Evolutionary conservation across 768 basidiomycete species (phyloP), one percentile per base, ranked within the genome.

Genomic region (Phlegmacium glaucopus): DNA sequence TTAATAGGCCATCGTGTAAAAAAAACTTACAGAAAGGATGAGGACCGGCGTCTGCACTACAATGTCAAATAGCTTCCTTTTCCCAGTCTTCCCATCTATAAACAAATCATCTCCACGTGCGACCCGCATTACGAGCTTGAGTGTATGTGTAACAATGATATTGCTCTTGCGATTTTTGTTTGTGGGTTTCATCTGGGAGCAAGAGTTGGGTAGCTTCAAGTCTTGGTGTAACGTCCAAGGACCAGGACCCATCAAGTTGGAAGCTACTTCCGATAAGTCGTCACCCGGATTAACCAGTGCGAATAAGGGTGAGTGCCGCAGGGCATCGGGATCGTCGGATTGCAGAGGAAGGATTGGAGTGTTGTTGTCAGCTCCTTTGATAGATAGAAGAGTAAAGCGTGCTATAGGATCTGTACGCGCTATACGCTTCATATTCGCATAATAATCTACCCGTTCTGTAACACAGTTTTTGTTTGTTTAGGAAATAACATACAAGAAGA

Each of bases 31-130:
- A 13, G 94, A 94, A 44, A 96, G 79, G 41, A 97, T 82, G 46
- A 90, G 85, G 30, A 96, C 76, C 0, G 93, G 92, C 0, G 83
- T 83, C 61, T 92, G 86, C 49, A 94, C 79, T 25, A 88, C 80
- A 54, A 94, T 90, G 62, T 94, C 94, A 63, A 87, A 92, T 58
- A 90, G 64, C 68, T 90, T 95, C 53, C 81, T 76, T 65, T 78
- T 86, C 29, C 87, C 87, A 29, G 75, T 72, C 62, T 83, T 85
- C 6, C 74, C 53, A 61, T 90, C 87, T 2, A 83, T 44, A 12
- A 74, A 69, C 16, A 61, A 55, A 57, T 90, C 84, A 52, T 91
- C 90, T 4, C 87, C 90, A 17, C 86, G 76, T 66, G 93, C 86
- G 12, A 95, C 85, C 30, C 93, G 75, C 46, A 97, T 78, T 25